phyloP scores from a whole-genome alignment of 331 rosid species.

The Malus hybrid region DNA sequence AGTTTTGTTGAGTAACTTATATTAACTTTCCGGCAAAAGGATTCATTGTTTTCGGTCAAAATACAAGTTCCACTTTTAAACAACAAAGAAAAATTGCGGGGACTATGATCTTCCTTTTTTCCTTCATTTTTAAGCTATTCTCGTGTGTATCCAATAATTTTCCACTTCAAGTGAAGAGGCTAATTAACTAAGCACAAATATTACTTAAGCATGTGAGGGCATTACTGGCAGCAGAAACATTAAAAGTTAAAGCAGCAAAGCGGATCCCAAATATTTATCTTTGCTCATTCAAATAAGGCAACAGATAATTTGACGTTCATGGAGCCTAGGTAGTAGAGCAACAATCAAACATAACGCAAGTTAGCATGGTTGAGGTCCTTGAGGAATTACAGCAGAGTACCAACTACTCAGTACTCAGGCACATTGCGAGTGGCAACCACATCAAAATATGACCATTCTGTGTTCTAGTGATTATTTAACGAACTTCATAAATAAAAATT shows the following conservation, averaged over 20 bases:
- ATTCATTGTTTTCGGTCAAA: neutral
- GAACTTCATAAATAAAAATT: neutral
- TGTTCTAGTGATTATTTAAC: neutral
- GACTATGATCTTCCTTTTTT: neutral
- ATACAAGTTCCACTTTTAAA: neutral
- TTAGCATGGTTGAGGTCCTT: neutral
- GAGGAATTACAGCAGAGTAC: neutral
- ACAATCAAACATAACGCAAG: neutral
- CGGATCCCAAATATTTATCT: conserved; percentile 17
- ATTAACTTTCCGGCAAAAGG: neutral
- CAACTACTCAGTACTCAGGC: neutral
- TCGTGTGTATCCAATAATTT: too few relatives aligned
- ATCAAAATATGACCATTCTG: neutral
- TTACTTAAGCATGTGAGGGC: conserved; percentile 16
- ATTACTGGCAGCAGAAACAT: conserved; percentile 28
- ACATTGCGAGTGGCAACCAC: neutral
- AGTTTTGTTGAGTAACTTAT: neutral
- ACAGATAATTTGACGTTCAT: conserved; percentile 13
- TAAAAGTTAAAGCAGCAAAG: conserved; percentile 19
- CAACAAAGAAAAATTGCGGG: neutral
- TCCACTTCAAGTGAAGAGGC: neutral
- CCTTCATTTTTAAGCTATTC: neutral
- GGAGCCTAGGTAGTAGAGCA: conserved; percentile 31
- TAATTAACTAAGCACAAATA: neutral
- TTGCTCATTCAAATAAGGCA: conserved; percentile 21